These are phyloP conservation scores for Colletotrichum costaricense DNA, from an alignment of 2,329 filamentous ascomycete species.

Conservation along the genomic window DNA sequence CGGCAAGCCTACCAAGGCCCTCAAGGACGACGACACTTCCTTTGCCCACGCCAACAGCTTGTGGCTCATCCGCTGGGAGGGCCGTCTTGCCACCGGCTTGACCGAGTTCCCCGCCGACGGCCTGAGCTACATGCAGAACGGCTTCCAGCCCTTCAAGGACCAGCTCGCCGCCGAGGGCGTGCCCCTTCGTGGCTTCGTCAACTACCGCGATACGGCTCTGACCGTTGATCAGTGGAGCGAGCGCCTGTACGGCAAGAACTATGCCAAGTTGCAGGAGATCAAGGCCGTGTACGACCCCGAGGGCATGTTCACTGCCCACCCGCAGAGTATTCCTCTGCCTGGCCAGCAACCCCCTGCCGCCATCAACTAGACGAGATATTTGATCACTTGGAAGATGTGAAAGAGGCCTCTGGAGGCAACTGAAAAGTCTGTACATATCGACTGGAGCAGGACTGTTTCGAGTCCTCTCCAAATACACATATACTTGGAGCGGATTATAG, in stretches of 20 bases:
- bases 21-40: conserved; percentile 48
- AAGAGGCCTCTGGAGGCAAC: too few relatives aligned
- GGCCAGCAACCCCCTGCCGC: conserved; percentile 25
- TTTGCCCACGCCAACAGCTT: conserved; percentile 53
- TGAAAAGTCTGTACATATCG: not conserved
- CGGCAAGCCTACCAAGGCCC: conserved; percentile 38
- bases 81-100: conserved; percentile 47
- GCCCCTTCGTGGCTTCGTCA: conserved; percentile 34
- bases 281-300: conserved; percentile 35
- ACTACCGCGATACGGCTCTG: conserved; percentile 35
- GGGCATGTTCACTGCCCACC: conserved; percentile 35
- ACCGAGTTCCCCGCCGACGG: conserved; percentile 61
- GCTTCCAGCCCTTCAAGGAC: conserved; percentile 42
- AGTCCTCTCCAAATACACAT: not conserved
- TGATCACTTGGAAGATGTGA: not conserved
- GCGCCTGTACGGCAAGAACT: conserved; percentile 35
- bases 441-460: not conserved
- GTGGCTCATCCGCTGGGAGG: conserved; percentile 47
- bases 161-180: conserved; percentile 20
- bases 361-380: conserved; percentile 2
- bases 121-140: conserved; percentile 57
- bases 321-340: conserved; percentile 33
- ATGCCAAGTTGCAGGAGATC: conserved; percentile 28
- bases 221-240: conserved; percentile 33
- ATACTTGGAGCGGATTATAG: not conserved